These are phyloP conservation scores for Micractinium conductrix DNA, from an alignment of 139 green algal species.

Conservation along the genomic window DNA sequence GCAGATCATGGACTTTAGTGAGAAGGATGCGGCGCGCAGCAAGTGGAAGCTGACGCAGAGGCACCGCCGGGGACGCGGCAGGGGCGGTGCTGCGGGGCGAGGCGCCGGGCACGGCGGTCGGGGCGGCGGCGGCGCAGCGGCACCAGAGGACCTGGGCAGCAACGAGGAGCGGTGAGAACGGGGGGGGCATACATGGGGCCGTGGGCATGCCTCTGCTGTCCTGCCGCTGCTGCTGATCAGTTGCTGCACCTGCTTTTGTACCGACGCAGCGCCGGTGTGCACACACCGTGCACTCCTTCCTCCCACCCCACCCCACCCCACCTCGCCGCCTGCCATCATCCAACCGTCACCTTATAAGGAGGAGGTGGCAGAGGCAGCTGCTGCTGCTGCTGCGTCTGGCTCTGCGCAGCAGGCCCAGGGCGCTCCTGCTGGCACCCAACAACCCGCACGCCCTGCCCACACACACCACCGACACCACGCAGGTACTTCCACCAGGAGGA, in stretches of 20 bases:
- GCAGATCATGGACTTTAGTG: conserved; percentile 35
- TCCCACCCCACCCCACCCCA: background rate
- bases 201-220: background rate
- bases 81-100: background rate
- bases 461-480: background rate
- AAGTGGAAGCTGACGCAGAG: conserved; percentile 34
- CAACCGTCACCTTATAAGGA: background rate
- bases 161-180: conserved; percentile 27
- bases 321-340: background rate
- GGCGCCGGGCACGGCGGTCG: background rate
- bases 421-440: no score
- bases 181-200: no score
- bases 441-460: no score
- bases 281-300: background rate
- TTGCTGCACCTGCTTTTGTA: background rate
- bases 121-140: background rate
- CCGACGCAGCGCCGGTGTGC: background rate
- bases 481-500: conserved; percentile 29
- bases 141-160: background rate
- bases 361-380: no score
- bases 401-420: no score
- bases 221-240: background rate
- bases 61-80: conserved; percentile 18
- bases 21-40: conserved; percentile 40
- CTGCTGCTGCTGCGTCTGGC: no score